These are phyloP conservation scores for Plasmodium billcollinsi DNA, from an alignment of 169 alveolate genomes.

Conservation along the genomic window DNA sequence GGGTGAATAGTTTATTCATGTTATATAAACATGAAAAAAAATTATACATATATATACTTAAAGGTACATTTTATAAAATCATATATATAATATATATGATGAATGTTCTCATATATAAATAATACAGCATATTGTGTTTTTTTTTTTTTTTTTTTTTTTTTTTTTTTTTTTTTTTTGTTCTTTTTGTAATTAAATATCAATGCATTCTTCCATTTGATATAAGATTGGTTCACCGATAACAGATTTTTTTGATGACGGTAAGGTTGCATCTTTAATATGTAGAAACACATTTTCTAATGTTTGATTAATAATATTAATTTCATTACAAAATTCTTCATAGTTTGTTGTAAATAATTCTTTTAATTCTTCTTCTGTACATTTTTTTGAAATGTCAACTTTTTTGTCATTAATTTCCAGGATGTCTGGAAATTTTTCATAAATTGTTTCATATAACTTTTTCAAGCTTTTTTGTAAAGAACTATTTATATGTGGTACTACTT, in stretches of 20 bases:
- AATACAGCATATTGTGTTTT: too few relatives aligned
- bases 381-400: constrained; percentile 8
- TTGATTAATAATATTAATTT: constrained; percentile 30
- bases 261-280: constrained; percentile 28
- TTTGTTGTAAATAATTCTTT: constrained; percentile 6
- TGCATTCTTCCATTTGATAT: constrained; percentile 16
- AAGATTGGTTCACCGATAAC: not conserved
- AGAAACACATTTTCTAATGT: constrained; percentile 30
- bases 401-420: constrained; percentile 21
- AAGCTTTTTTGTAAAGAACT: constrained; percentile 22
- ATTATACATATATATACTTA: too few relatives aligned
- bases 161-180: not conserved
- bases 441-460: constrained; percentile 12
- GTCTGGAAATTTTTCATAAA: constrained; percentile 16
- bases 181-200: constrained; percentile 27
- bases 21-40: too few relatives aligned
- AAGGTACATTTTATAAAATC: too few relatives aligned
- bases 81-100: too few relatives aligned
- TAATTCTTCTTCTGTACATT: constrained; percentile 32
- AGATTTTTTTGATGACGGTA: constrained; percentile 11
- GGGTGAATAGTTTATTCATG: too few relatives aligned
- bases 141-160: not conserved
- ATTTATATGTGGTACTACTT: constrained; percentile 50
- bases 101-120: too few relatives aligned
- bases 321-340: constrained; percentile 53